Evolutionary conservation across 2,329 filamentous ascomycete genomes (phyloP), one percentile per base, ranked within the genome.

Genomic region (Aspergillus sp.): DNA sequence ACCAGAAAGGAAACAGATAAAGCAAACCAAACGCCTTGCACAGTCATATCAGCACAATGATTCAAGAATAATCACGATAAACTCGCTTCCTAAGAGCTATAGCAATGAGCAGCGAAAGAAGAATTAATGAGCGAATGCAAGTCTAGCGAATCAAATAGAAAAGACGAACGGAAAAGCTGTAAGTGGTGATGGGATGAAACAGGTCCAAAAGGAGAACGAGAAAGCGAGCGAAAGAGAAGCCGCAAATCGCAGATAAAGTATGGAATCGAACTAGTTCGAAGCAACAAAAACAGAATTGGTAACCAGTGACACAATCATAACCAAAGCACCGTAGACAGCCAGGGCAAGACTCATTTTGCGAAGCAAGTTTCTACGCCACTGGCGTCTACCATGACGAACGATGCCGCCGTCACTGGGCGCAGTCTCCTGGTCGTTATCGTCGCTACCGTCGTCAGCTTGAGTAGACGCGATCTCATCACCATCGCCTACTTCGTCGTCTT

Each of bases 291-390:
- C 86, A 12, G 86, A 83, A 65, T 97, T 97, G 63, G 90, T 89
- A 39, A 81, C 73, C 58, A 98, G 71, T 64, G 90, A 97, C 43
- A 91, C 84, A 23, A 88, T 72, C 93, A 98, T 97, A 46, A 98
- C 90, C 43, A 86, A 71, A 7, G 88, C 57, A 17, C 93, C 93
- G 63, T 98, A 98, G 7, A 90, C 75, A 6, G 87, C 85, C 50
- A 98, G 73, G 0, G 74, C 84, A 42, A 96, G 73, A 46, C 89
- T 84, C 53, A 88, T 68, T 60, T 82, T 85, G 49, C 93, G 78
- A 47, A 97, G 66, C 43, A 76, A 77, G 49, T 57, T 78, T 64
- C 67, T 82, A 72, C 72, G 81, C 82, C 67, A 90, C 57, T 72
- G 84, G 73, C 71, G 84, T 71, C 53, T 83, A 64, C 58, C 80